phyloP scores from a whole-genome alignment of 2,329 filamentous ascomycete genomes.

The Neophaeococcomyces aloes region DNA sequence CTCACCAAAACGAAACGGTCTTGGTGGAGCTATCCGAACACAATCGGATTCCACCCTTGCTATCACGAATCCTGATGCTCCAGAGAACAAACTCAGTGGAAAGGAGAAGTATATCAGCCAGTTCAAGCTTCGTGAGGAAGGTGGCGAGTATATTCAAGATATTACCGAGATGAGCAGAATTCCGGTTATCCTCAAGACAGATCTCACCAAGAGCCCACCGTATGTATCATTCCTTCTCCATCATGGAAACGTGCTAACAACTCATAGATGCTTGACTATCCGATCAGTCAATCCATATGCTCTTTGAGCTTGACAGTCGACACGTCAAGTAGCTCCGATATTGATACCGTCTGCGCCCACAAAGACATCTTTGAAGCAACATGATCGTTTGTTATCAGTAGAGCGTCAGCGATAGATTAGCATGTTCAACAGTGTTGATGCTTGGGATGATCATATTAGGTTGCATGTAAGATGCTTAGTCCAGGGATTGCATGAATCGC shows the following conservation, averaged over 20 bases:
- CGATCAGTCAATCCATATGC: slow-evolving; percentile 43
- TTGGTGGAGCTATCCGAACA: slow-evolving; percentile 66
- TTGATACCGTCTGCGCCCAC: too few species aligned
- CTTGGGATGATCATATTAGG: too few species aligned
- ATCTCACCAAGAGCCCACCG: slow-evolving; percentile 97
- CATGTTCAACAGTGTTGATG: too few species aligned
- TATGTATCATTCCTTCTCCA: slow-evolving; percentile 48
- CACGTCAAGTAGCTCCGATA: background rate
- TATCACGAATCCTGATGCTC: slow-evolving; percentile 53
- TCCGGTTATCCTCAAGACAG: slow-evolving; percentile 96
- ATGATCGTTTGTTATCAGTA: too few species aligned
- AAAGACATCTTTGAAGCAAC: too few species aligned
- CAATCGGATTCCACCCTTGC: slow-evolving; percentile 90
- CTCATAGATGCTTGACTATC: slow-evolving; percentile 38
- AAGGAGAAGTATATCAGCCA: slow-evolving; percentile 94
- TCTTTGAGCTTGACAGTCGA: slow-evolving; percentile 25
- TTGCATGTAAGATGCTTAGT: too few species aligned
- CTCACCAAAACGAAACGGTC: slow-evolving; percentile 68
- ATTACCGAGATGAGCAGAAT: slow-evolving; percentile 95
- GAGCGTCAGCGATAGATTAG: too few species aligned
- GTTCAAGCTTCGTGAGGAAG: slow-evolving; percentile 82
- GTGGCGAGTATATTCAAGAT: slow-evolving; percentile 94
- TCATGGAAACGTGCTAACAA: slow-evolving; percentile 20
- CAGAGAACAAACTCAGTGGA: slow-evolving; percentile 71
- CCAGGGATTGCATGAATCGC: too few species aligned